A percentile compares a stretch with the other conserved stretches of the same genome.
These are phyloP conservation scores for Tranzscheliella williamsii DNA, from an alignment of 1,284 basidiomycete species.

Conservation along the genomic window DNA sequence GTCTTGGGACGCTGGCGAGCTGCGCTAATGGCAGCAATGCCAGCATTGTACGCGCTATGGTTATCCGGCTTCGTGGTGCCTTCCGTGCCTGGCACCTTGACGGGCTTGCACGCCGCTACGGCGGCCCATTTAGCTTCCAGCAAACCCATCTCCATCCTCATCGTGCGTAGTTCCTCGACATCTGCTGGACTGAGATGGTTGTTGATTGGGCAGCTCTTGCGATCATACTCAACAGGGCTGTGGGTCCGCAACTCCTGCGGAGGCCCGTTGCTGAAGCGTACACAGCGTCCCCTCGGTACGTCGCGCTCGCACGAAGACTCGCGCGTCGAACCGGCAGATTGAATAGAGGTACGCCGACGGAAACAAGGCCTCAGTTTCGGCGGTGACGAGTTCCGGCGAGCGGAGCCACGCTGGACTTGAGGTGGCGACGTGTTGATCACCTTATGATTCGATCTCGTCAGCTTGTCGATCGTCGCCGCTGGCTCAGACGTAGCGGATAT, in stretches of 20 bases:
- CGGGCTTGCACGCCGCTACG: constrained; percentile 44
- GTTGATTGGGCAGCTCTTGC: constrained; percentile 54
- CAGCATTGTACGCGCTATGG: constrained; percentile 39
- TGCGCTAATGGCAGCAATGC: constrained; percentile 29
- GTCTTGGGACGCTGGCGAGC: constrained; percentile 12
- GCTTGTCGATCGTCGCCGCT: too few relatives aligned
- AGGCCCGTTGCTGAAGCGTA: constrained; percentile 53
- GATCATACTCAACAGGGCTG: constrained; percentile 59
- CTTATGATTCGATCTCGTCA: too few relatives aligned
- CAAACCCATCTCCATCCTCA: constrained; percentile 58
- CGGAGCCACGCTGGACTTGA: constrained; percentile 18
- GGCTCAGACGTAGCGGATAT: too few relatives aligned
- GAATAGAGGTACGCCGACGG: constrained; percentile 36
- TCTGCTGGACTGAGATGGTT: constrained; percentile 54
- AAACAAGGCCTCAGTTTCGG: constrained; percentile 53
- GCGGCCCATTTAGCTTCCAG: constrained; percentile 56
- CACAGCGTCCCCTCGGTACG: constrained; percentile 30
- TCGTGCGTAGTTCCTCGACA: constrained; percentile 54
- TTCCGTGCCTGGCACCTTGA: constrained; percentile 29
- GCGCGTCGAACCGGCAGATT: constrained; percentile 21
- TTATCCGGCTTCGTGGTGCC: constrained; percentile 34
- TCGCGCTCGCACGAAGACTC: constrained; percentile 53
- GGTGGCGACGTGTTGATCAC: too few relatives aligned
- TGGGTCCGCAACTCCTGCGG: constrained; percentile 55
- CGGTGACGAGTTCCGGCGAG: constrained; percentile 45